phyloP scores from a whole-genome alignment of 495 filamentous ascomycete species.

The Darksidea phi region DNA sequence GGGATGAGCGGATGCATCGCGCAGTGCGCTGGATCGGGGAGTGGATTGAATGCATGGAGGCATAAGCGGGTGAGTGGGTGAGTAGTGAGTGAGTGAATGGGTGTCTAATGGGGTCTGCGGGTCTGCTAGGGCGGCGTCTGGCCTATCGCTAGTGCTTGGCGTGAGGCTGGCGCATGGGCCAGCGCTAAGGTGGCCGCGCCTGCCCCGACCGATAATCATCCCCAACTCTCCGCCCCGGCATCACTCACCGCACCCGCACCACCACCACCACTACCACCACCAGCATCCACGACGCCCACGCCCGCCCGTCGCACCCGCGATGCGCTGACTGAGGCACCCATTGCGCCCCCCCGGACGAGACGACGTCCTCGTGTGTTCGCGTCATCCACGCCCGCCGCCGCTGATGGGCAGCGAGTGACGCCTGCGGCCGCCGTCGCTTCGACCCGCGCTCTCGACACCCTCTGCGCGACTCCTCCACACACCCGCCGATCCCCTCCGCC shows the following conservation, averaged over 20 bases:
- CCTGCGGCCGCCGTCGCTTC: constrained; percentile 3
- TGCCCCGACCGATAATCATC: background rate
- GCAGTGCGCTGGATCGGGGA: background rate
- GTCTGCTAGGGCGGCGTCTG: too few relatives aligned
- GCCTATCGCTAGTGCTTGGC: background rate
- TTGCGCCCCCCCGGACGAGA: background rate
- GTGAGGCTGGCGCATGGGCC: background rate
- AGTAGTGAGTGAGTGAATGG: background rate
- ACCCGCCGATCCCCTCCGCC: background rate
- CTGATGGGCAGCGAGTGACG: constrained; percentile 8
- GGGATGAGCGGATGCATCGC: background rate
- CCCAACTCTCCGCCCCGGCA: background rate
- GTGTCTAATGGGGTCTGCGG: too few relatives aligned
- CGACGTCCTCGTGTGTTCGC: too few relatives aligned
- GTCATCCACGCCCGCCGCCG: background rate
- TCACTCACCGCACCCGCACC: background rate
- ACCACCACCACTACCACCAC: constrained; percentile 1
- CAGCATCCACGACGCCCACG: background rate
- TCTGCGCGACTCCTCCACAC: background rate
- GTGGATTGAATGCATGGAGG: background rate
- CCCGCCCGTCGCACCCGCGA: constrained; percentile 1
- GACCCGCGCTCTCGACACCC: constrained; percentile 2
- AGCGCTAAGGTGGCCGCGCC: background rate
- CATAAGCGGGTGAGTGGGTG: background rate
- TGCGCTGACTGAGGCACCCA: background rate